Evolutionary conservation across 768 basidiomycete genomes (phyloP).

Genomic region (Suillus hirtellus): DNA sequence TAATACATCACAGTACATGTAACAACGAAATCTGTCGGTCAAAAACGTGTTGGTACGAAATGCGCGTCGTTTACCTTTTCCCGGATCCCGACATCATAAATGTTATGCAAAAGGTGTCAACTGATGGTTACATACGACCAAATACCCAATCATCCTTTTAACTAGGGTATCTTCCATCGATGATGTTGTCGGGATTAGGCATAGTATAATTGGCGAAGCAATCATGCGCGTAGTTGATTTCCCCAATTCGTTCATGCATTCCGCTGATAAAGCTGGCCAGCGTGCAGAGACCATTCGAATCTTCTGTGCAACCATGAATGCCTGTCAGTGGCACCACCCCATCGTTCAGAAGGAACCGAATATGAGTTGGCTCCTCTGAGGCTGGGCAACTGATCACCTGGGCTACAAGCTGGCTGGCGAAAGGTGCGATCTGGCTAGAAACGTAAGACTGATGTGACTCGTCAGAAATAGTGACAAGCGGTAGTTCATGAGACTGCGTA

Average conservation of each 20-base stretch:
- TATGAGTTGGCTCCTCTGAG: constrained; percentile 28
- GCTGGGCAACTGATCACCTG: constrained; percentile 45
- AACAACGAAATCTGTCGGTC: too few species aligned
- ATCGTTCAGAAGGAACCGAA: constrained; percentile 52
- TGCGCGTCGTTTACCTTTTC: too few species aligned
- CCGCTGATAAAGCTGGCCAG: constrained; percentile 40
- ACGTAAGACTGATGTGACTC: constrained; percentile 35
- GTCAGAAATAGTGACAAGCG: background rate
- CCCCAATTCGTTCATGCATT: constrained; percentile 37
- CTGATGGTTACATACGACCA: too few species aligned
- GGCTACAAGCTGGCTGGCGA: constrained; percentile 47
- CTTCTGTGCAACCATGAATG: constrained; percentile 40
- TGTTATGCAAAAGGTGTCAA: too few species aligned
- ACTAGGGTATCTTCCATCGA: constrained; percentile 35
- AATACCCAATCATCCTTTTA: too few species aligned
- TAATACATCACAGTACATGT: too few species aligned
- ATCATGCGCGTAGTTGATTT: constrained; percentile 44
- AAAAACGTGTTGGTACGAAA: too few species aligned
- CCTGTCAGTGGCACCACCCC: constrained; percentile 47
- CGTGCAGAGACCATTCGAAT: constrained; percentile 45
- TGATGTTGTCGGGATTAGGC: constrained; percentile 41
- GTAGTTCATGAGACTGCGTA: constrained; percentile 16
- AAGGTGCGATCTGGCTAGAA: constrained; percentile 44
- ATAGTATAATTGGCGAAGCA: constrained; percentile 50
- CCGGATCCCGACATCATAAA: too few species aligned